A percentile compares a stretch with the other conserved stretches of the same genome.
These are phyloP conservation scores for Eutrema heterophyllum DNA, from an alignment of 345 rosid genomes.

Conservation along the genomic window DNA sequence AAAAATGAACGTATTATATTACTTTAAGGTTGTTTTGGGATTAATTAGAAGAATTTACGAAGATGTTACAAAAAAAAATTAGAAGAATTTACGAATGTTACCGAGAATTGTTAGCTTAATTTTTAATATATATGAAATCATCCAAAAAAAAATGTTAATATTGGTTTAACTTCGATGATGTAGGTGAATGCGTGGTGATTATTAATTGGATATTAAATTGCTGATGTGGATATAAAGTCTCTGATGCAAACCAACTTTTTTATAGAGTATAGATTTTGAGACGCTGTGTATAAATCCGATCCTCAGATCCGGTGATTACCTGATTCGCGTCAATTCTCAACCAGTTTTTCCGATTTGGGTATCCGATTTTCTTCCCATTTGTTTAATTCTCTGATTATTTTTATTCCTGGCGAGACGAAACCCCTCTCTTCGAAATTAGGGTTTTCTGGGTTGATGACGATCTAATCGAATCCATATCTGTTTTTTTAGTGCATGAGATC, in stretches of 20 bases:
- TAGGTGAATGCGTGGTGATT: neutral
- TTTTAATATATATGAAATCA: neutral
- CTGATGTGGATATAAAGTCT: neutral
- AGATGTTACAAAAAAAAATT: neutral
- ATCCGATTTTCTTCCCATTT: neutral
- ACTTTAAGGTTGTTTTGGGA: no score
- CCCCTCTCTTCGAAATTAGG: conserved; percentile 16
- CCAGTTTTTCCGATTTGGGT: conserved; percentile 21
- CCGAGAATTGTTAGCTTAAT: neutral
- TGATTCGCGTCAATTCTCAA: conserved; percentile 21
- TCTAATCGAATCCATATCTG: neutral
- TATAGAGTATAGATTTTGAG: conserved; percentile 10
- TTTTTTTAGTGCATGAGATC: neutral
- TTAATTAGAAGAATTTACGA: no score
- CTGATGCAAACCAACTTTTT: neutral
- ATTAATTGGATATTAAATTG: neutral
- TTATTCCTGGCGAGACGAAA: neutral
- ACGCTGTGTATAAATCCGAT: conserved; percentile 14
- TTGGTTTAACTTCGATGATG: neutral
- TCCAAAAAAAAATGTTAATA: neutral
- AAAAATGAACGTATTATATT: no score
- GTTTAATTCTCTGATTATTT: neutral
- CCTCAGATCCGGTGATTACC: conserved; percentile 27
- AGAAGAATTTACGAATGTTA: neutral
- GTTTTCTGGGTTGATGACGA: conserved; percentile 15